These are phyloP conservation scores for Aureobasidium vineae DNA, from an alignment of 2,329 filamentous ascomycete species.

Conservation along the genomic window DNA sequence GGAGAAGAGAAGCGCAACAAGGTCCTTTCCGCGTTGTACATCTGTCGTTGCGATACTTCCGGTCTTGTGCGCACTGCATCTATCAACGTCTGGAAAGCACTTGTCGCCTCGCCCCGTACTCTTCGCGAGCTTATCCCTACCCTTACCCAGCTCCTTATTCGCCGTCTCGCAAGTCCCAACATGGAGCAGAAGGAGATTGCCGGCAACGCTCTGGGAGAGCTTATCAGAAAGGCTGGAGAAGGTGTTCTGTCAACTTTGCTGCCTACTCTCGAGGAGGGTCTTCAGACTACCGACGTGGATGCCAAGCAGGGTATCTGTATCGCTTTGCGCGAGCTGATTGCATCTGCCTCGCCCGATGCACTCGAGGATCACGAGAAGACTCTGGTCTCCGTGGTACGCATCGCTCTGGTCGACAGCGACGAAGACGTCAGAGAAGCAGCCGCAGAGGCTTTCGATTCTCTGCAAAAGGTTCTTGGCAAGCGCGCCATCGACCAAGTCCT, in stretches of 20 bases:
- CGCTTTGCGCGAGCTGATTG: conserved; percentile 88
- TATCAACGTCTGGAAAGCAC: conserved; percentile 92
- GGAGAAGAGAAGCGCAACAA: conserved; percentile 97
- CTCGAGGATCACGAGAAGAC: conserved; percentile 94
- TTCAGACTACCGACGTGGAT: conserved; percentile 84
- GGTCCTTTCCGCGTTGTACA: conserved; percentile 94
- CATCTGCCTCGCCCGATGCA: conserved; percentile 81
- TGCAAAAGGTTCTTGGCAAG: conserved; percentile 93
- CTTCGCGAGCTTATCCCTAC: conserved; percentile 95
- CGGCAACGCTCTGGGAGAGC: conserved; percentile 91
- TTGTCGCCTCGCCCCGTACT: conserved; percentile 86
- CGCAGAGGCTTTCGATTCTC: conserved; percentile 92
- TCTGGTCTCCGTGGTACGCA: conserved; percentile 89
- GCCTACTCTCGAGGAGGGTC: conserved; percentile 86
- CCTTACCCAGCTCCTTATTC: conserved; percentile 90
- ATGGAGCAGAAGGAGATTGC: conserved; percentile 99
- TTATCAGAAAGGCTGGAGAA: conserved; percentile 96
- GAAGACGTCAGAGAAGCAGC: conserved; percentile 90
- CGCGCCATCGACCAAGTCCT: conserved; percentile 92
- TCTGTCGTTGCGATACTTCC: conserved; percentile 96
- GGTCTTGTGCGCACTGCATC: conserved; percentile 86
- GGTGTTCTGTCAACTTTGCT: conserved; percentile 83
- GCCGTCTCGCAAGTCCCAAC: conserved; percentile 88
- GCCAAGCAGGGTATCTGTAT: conserved; percentile 97
- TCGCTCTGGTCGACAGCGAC: conserved; percentile 85